Conservation (phyloP, 2,329 filamentous ascomycete genomes). For the Colletotrichum navitas region DNA sequence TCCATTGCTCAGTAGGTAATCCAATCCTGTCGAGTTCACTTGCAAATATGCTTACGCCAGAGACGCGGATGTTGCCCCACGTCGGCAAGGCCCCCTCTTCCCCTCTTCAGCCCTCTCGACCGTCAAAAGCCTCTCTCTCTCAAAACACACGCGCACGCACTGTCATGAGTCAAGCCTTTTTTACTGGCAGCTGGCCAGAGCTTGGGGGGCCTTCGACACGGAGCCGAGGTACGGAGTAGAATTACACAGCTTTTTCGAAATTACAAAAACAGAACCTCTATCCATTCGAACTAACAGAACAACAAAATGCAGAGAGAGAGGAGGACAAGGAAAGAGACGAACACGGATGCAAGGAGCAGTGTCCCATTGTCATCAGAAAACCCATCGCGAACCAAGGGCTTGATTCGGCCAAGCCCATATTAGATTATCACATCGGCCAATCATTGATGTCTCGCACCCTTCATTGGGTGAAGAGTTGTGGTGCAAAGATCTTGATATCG, state of each 20-base stretch:
- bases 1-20: not conserved
- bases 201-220: not conserved
- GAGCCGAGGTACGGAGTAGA: not conserved
- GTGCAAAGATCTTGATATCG: constrained; percentile 11
- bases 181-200: constrained; percentile 5
- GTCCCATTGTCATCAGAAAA: not conserved
- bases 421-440: not conserved
- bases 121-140: constrained; percentile 21
- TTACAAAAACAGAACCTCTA: not conserved
- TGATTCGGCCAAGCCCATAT: not conserved
- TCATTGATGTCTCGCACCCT: not conserved
- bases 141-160: too few species aligned
- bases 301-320: not conserved
- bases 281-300: not conserved
- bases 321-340: constrained; percentile 1
- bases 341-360: constrained; percentile 13
- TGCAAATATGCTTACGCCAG: constrained; percentile 11
- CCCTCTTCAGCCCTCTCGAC: constrained; percentile 25
- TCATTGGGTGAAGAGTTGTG: not conserved
- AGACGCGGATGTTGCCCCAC: constrained; percentile 7
- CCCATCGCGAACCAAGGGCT: constrained; percentile 3
- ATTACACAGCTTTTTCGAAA: not conserved
- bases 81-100: not conserved
- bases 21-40: not conserved
- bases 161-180: constrained; percentile 29